Conservation (phyloP, 2,329 filamentous ascomycete genomes). For the Pseudogymnoascus sp. region DNA sequence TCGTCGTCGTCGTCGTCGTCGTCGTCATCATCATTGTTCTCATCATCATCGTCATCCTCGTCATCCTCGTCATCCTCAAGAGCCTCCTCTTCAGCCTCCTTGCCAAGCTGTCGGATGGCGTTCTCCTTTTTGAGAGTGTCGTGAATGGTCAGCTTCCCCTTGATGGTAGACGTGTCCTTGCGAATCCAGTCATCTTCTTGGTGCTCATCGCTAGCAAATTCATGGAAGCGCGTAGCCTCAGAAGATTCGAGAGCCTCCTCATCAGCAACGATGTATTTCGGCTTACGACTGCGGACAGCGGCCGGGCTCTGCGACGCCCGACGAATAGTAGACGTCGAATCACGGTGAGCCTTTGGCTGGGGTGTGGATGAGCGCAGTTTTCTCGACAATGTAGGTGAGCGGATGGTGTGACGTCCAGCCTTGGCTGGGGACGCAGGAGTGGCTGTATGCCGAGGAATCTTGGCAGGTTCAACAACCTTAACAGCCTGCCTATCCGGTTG, state of each 20-base stretch:
- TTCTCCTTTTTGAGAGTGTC: constrained; percentile 89
- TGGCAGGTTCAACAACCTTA: constrained; percentile 11
- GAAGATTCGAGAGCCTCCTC: constrained; percentile 24
- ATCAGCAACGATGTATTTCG: constrained; percentile 26
- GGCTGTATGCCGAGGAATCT: neutral
- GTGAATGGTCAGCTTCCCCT: constrained; percentile 71
- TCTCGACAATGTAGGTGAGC: constrained; percentile 23
- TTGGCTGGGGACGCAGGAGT: constrained; percentile 16
- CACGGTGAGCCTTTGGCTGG: constrained; percentile 14
- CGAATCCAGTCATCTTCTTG: constrained; percentile 87
- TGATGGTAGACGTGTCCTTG: constrained; percentile 55
- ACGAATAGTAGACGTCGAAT: constrained; percentile 24
- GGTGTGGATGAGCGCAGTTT: constrained; percentile 19
- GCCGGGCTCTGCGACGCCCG: constrained; percentile 33
- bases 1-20: constrained; percentile 40
- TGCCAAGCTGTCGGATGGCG: constrained; percentile 72
- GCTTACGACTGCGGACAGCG: constrained; percentile 29
- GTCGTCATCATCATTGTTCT: constrained; percentile 37
- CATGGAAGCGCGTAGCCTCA: constrained; percentile 67
- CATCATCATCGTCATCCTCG: constrained; percentile 37
- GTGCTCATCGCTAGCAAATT: constrained; percentile 76
- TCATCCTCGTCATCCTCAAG: constrained; percentile 60
- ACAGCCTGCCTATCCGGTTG: constrained; percentile 23
- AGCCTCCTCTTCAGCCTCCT: constrained; percentile 87
- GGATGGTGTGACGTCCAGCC: constrained; percentile 14